Conservation (phyloP, 257 asterid species). For the Linaria vulgaris region DNA sequence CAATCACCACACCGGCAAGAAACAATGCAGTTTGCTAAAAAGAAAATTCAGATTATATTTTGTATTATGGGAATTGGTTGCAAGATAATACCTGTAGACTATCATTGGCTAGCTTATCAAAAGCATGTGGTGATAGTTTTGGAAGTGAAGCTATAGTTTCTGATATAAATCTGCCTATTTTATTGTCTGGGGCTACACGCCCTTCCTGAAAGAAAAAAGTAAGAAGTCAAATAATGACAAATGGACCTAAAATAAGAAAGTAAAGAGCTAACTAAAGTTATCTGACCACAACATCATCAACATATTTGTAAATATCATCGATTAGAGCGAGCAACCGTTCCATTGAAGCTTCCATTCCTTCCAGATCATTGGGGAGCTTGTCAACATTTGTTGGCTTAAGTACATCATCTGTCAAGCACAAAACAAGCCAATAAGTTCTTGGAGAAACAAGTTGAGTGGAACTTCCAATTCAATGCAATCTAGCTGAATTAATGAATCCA, state of each 20-base stretch:
- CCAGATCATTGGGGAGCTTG: conserved; percentile 87
- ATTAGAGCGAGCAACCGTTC: conserved; percentile 76
- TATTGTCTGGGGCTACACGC: conserved; percentile 59
- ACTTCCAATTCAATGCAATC: conserved; percentile 5
- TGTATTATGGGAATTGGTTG: background rate
- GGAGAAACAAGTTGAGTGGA: background rate
- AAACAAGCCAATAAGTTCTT: background rate
- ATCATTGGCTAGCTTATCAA: conserved; percentile 82
- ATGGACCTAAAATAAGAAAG: too few relatives aligned
- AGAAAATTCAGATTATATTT: background rate
- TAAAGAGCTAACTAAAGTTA: conserved; percentile 25
- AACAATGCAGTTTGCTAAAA: too few relatives aligned
- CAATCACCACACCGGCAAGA: too few relatives aligned
- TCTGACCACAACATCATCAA: conserved; percentile 94
- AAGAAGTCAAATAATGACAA: conserved; percentile 2
- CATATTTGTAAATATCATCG: conserved; percentile 80
- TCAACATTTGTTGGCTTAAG: conserved; percentile 80
- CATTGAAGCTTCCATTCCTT: conserved; percentile 98
- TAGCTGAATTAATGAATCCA: background rate
- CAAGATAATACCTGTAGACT: conserved; percentile 62
- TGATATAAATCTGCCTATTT: conserved; percentile 66
- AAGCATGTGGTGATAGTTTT: conserved; percentile 53
- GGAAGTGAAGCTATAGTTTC: conserved; percentile 74
- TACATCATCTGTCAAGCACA: conserved; percentile 60
- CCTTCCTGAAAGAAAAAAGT: conserved; percentile 57